These are phyloP conservation scores for Aspergillus carlsbadensis DNA, from an alignment of 495 filamentous ascomycete species.

Conservation along the genomic window DNA sequence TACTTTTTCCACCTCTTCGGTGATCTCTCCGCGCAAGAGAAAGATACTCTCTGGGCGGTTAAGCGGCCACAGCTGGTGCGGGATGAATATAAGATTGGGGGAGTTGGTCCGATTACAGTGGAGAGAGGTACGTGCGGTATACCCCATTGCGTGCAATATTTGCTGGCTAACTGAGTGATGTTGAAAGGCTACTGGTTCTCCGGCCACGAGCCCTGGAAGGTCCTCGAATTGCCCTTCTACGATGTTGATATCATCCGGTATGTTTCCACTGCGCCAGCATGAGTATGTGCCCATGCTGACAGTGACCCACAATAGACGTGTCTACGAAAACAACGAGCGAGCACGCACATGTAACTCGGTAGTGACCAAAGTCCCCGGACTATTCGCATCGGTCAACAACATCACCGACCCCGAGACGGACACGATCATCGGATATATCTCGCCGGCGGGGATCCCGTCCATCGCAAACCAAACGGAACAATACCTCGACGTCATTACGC, in stretches of 20 bases:
- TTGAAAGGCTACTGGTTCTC: background rate
- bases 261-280: background rate
- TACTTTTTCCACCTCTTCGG: background rate
- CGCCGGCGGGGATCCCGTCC: background rate
- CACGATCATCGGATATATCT: background rate
- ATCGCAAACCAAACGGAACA: background rate
- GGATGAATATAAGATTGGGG: background rate
- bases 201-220: background rate
- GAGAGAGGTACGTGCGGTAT: background rate
- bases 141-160: background rate
- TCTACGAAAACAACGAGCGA: background rate
- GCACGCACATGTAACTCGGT: background rate
- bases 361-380: background rate
- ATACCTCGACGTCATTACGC: background rate
- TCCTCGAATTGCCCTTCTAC: background rate
- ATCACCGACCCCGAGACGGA: background rate
- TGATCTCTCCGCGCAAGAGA: background rate
- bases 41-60: background rate
- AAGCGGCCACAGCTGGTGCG: background rate
- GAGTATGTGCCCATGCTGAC: background rate
- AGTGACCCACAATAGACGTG: background rate
- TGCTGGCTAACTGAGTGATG: background rate
- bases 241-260: background rate
- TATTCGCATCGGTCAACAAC: background rate
- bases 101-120: background rate